phyloP scores from a whole-genome alignment of 192 early-diverging fungal species.

The Tieghemiomyces parasiticus region DNA sequence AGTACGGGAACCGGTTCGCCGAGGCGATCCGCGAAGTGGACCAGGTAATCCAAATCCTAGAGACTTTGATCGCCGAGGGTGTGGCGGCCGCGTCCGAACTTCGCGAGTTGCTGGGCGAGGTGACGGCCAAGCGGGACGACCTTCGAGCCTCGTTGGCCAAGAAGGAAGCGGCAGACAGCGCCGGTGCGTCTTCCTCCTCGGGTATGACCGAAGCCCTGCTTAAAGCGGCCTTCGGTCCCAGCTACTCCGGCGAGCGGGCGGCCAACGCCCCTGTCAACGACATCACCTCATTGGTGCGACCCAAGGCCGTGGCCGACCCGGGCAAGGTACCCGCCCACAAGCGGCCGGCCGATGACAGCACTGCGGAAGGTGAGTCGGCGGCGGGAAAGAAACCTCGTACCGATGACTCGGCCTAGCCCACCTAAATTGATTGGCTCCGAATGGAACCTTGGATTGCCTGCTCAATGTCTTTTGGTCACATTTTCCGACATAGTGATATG shows the following conservation, averaged over 20 bases:
- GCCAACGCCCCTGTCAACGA: neutral
- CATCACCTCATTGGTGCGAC: slow-evolving; percentile 1
- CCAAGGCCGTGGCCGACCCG: neutral
- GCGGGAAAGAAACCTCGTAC: too few relatives aligned
- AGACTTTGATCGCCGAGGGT: neutral
- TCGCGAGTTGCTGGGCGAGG: neutral
- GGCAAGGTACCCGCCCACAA: too few relatives aligned
- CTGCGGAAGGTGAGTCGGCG: too few relatives aligned
- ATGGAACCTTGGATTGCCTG: too few relatives aligned
- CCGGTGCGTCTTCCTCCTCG: too few relatives aligned
- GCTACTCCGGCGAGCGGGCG: neutral
- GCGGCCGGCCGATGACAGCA: too few relatives aligned
- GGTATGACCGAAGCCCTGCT: neutral
- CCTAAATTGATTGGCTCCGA: too few relatives aligned
- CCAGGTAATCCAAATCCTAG: slow-evolving; percentile 24
- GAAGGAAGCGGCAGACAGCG: neutral
- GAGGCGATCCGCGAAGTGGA: slow-evolving; percentile 25
- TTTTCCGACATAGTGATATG: too few relatives aligned
- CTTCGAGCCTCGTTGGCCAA: neutral
- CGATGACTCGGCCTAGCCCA: too few relatives aligned
- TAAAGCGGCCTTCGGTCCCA: neutral
- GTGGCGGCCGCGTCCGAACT: neutral
- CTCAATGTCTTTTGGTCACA: too few relatives aligned
- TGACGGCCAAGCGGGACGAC: neutral
- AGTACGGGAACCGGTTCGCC: slow-evolving; percentile 24